Base-by-base conservation (phyloP, 2,329 filamentous ascomycete genomes). In the Raffaelea arxii region DNA sequence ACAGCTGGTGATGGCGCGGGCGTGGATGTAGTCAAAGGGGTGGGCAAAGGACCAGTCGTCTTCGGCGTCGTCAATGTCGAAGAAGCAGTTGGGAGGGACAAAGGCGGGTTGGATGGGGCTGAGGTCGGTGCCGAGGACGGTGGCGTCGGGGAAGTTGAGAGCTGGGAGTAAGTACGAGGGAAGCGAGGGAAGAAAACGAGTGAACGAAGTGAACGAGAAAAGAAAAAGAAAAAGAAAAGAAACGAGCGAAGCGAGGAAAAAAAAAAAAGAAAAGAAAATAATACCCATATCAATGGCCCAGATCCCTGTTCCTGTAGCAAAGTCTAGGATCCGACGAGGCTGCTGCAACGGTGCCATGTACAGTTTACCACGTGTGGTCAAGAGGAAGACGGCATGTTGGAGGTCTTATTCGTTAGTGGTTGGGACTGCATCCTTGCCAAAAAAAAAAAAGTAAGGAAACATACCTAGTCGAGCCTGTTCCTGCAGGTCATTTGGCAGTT, bases 251-350 rank as follows among this genome's bases (percentile, higher is more conserved):
- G 16, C 9, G 9, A 30, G 9, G 27, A 30, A 16, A 16, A 30
- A 30, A 30, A 19, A 32, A 43, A 22, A 9, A 30, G 7, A 27
- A 11, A 44, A 25, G 22, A 37, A 21, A 44, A 37, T 12, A 42
- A 21, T 16, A 55, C 77, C 79, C 66, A 86, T 75, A 54, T 83
- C 76, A 50, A 86, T 80, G 12, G 79, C 78, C 82, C 82, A 85
- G 61, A 78, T 78, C 40, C 72, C 72, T 32, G 74, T 75, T 51
- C 75, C 72, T 1, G 72, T 75, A 41, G 70, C 72, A 44, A 65
- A 53, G 46, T 65, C 62, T 11, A 65, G 55, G 0, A 64, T 56
- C 6, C 51, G 49, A 27, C 45, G 38, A n/a, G 66, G 65, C 6
- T 64, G 55, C 3, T 62, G 54, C 9, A 75, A 57, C 3, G 74